phyloP scores from a whole-genome alignment of 1,284 basidiomycete genomes.

The Gomphus bonarii region DNA sequence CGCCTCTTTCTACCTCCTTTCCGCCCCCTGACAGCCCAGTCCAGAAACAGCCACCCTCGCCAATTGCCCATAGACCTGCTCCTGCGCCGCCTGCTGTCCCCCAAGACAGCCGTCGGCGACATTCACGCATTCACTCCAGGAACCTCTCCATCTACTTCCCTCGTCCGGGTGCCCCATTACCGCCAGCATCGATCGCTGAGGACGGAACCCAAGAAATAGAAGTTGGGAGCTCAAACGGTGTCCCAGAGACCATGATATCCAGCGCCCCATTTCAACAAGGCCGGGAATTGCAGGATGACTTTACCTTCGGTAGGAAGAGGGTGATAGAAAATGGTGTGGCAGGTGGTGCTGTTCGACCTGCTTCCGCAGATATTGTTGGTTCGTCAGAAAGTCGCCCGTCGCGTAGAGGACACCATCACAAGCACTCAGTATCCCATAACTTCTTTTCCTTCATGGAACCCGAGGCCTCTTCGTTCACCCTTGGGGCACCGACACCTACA shows the following conservation, averaged over 20 bases:
- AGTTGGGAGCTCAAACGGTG: conserved; percentile 28
- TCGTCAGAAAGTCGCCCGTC: conserved; percentile 27
- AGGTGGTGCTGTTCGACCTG: conserved; percentile 11
- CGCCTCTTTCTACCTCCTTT: conserved; percentile 39
- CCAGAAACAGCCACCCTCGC: conserved; percentile 11
- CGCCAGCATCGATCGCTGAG: conserved; percentile 52
- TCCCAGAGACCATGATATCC: conserved; percentile 11
- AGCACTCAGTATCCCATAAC: conserved; percentile 88
- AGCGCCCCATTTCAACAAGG: conserved; percentile 21
- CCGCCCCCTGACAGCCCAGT: conserved; percentile 22
- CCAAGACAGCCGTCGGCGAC: conserved; percentile 37
- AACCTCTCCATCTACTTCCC: conserved; percentile 91
- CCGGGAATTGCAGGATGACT: conserved; percentile 40
- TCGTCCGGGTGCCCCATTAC: conserved; percentile 51
- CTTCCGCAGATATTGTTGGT: conserved; percentile 12
- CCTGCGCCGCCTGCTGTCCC: conserved; percentile 17
- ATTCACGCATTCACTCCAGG: conserved; percentile 76
- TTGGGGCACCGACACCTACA: conserved; percentile 18
- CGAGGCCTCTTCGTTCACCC: conserved; percentile 20
- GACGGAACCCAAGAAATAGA: conserved; percentile 50
- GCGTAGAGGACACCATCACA: conserved; percentile 80
- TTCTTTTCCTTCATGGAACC: conserved; percentile 86
- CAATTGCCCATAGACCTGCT: conserved; percentile 9
- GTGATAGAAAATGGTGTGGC: conserved; percentile 4
- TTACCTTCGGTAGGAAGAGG: conserved; percentile 48